Evolutionary conservation across 495 filamentous ascomycete species (phyloP).

Genomic region (Thermothielavioides terrestris): DNA sequence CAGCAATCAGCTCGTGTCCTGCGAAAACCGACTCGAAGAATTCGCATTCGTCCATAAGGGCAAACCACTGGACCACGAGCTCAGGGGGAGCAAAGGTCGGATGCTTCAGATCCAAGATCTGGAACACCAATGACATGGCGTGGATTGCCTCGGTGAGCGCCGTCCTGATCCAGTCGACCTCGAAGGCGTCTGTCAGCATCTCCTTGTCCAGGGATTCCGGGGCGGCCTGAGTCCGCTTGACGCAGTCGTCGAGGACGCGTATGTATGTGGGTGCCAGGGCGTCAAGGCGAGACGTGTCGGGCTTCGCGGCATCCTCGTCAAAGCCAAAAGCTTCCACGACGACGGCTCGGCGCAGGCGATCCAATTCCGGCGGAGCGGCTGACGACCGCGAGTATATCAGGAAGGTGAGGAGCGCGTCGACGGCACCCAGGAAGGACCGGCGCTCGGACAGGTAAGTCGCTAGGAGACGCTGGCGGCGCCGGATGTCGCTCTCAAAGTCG

Average conservation of each 20-base stretch:
- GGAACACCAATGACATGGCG: constrained; percentile 63
- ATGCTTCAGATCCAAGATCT: constrained; percentile 50
- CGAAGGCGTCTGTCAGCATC: constrained; percentile 39
- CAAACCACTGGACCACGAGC: constrained; percentile 61
- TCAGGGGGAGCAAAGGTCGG: constrained; percentile 49
- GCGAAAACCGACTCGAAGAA: constrained; percentile 55
- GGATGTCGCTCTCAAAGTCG: constrained; percentile 48
- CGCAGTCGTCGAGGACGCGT: constrained; percentile 26
- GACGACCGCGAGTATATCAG: constrained; percentile 28
- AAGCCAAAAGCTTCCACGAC: constrained; percentile 17
- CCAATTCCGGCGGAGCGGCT: constrained; percentile 17
- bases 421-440: constrained; percentile 45
- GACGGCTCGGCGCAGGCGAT: constrained; percentile 20
- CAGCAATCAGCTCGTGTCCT: constrained; percentile 40
- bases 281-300: constrained; percentile 20
- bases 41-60: constrained; percentile 51
- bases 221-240: constrained; percentile 23
- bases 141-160: constrained; percentile 61
- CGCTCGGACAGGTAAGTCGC: constrained; percentile 63
- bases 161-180: constrained; percentile 54
- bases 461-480: constrained; percentile 54
- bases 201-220: constrained; percentile 20
- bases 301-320: constrained; percentile 10
- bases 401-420: constrained; percentile 36
- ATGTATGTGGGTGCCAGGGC: constrained; percentile 35